Base-by-base conservation (phyloP, 768 basidiomycete genomes). In the Pisolithus sp. region DNA sequence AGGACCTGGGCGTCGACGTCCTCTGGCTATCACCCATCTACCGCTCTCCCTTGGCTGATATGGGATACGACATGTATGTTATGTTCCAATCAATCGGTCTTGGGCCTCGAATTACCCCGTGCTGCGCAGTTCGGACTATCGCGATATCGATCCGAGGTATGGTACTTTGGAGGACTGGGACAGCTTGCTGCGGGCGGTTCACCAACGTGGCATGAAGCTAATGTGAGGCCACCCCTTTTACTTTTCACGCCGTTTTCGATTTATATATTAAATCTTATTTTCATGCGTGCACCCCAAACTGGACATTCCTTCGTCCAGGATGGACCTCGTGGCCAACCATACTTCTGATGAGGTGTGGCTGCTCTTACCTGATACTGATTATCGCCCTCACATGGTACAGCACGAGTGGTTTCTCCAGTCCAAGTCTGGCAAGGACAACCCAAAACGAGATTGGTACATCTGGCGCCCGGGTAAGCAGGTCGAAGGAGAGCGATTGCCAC, bases 271-370 rank as follows among this genome's bases (percentile, higher is more conserved):
- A 36, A 45, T 46, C 41, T 49, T 37, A 21, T 18, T 28, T 31
- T 38, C 31, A 18, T 50, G n/a, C 13, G 39, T 53, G n/a, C 17
- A 46, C 56, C 46, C 36, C 53, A 55, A 48, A 42, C 13, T 31
- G 13, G 15, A 13, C 43, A 20, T 50, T n/a, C 48, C 36, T 45
- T 37, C 50, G 46, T 55, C 44, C 62, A 85, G 83, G 68, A 85
- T 86, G 81, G 86, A 89, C 60, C 76, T 89, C 2, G 87, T 88
- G 24, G 81, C 83, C 8, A 88, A 88, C 63, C 86, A 87, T 61
- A 79, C 79, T 3, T 86, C 85, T 0, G 76, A 82, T 65, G 77
- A 83, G 75, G 83, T 80, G 34, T 34, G 37, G 31, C 36, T 26
- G 43, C 37, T 37, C 42, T 13, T 34, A 7, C 38, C 49, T 30